A percentile compares a stretch with the other conserved stretches of the same genome.
Conservation (phyloP, 73 alveolate species). For the Tetrahymena thermophila region DNA sequence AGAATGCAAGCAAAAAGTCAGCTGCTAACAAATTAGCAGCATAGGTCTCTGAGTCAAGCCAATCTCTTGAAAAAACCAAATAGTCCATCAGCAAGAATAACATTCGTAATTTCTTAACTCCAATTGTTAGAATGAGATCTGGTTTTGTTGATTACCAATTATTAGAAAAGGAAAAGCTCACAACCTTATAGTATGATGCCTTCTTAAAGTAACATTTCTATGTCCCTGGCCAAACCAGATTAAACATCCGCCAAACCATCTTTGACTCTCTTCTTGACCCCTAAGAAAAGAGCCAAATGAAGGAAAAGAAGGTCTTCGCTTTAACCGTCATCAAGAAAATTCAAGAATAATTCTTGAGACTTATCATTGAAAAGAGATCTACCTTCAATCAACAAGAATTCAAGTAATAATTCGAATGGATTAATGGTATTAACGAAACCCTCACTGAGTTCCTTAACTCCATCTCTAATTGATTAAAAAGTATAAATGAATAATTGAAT, state of each 20-base stretch:
- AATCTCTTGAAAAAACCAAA: not conserved
- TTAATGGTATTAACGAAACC: not conserved
- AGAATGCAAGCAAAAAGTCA: not conserved
- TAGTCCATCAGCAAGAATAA: not conserved
- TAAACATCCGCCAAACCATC: not conserved
- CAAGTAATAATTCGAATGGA: not conserved
- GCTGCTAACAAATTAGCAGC: not conserved
- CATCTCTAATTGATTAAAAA: not conserved
- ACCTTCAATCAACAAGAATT: not conserved
- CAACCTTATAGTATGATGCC: not conserved
- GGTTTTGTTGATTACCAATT: not conserved
- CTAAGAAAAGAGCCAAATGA: not conserved
- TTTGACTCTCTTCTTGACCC: not conserved
- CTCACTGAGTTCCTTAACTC: not conserved
- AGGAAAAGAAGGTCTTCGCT: not conserved
- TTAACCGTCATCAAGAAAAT: not conserved
- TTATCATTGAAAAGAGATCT: not conserved
- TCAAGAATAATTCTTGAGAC: not conserved
- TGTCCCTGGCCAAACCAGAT: not conserved
- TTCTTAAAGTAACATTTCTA: not conserved
- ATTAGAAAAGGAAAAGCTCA: not conserved
- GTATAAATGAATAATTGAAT: not conserved
- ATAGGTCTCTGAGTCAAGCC: not conserved
- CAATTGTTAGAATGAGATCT: not conserved
- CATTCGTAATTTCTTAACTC: not conserved